Evolutionary conservation across 768 basidiomycete species (phyloP).

Genomic region (Lentinula sp.): DNA sequence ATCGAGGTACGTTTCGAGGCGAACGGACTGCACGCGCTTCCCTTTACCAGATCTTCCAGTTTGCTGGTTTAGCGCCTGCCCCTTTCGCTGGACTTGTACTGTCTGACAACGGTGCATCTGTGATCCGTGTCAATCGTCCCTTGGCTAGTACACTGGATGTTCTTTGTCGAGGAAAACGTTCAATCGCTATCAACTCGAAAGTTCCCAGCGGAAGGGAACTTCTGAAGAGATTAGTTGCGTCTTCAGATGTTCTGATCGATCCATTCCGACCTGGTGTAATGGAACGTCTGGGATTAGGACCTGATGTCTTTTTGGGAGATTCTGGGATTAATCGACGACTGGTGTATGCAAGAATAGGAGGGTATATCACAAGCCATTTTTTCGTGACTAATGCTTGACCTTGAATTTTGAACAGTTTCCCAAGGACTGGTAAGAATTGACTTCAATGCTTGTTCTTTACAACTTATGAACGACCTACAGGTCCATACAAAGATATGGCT

Average conservation of each 20-base stretch:
- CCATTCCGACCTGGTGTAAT: slow-evolving; percentile 81
- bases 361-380: slow-evolving; percentile 34
- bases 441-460: not conserved
- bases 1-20: slow-evolving; percentile 31
- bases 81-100: slow-evolving; percentile 76
- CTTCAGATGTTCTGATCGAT: slow-evolving; percentile 80
- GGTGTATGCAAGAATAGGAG: slow-evolving; percentile 70
- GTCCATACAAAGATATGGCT: slow-evolving; percentile 71
- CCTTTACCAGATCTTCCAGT: slow-evolving; percentile 31
- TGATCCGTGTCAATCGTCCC: slow-evolving; percentile 70
- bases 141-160: slow-evolving; percentile 38
- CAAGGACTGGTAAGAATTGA: slow-evolving; percentile 43
- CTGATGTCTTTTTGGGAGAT: slow-evolving; percentile 61
- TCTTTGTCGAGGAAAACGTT: slow-evolving; percentile 70
- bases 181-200: slow-evolving; percentile 69
- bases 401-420: slow-evolving; percentile 37
- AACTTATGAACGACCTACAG: slow-evolving; percentile 28
- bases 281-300: slow-evolving; percentile 72
- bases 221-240: slow-evolving; percentile 49
- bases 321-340: slow-evolving; percentile 56
- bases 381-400: not conserved
- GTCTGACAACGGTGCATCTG: slow-evolving; percentile 74
- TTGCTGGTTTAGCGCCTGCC: slow-evolving; percentile 78
- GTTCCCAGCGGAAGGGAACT: slow-evolving; percentile 47
- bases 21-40: not conserved